phyloP scores from a whole-genome alignment of 352 stramenopile species.

The Phytophthora pluvialis region DNA sequence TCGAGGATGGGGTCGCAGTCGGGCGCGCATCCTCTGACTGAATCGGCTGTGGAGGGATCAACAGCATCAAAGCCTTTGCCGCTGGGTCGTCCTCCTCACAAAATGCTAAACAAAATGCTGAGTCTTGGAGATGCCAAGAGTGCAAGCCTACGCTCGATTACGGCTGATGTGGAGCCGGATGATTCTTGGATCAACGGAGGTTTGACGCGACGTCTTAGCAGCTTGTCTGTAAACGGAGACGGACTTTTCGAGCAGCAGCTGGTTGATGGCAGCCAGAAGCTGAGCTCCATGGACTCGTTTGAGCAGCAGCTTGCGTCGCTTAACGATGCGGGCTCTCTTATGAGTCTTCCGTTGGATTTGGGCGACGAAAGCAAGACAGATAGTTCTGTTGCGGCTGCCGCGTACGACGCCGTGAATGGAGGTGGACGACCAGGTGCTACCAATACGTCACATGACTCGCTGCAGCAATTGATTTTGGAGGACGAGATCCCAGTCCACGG shows the following conservation, averaged over 20 bases:
- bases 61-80: conserved; percentile 25
- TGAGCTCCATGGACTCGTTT: conserved; percentile 41
- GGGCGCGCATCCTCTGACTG: conserved; percentile 13
- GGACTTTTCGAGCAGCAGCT: conserved; percentile 39
- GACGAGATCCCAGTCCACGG: conserved; percentile 41
- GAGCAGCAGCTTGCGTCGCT: conserved; percentile 53
- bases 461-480: conserved; percentile 51
- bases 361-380: conserved; percentile 29
- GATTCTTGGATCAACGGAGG: conserved; percentile 57
- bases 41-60: conserved; percentile 19
- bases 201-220: conserved; percentile 55
- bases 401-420: conserved; percentile 31
- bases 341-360: conserved; percentile 39
- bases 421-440: conserved; percentile 6
- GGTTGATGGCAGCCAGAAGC: conserved; percentile 40
- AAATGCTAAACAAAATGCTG: conserved; percentile 53
- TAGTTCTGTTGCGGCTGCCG: conserved; percentile 21
- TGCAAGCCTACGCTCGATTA: conserved; percentile 58
- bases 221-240: conserved; percentile 48
- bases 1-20: conserved; percentile 39
- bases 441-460: conserved; percentile 28
- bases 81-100: conserved; percentile 28
- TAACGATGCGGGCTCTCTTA: conserved; percentile 42
- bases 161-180: conserved; percentile 53
- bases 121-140: conserved; percentile 63